These are phyloP conservation scores for Rhynchosporium graminicola DNA, from an alignment of 2,329 filamentous ascomycete species.

Conservation along the genomic window DNA sequence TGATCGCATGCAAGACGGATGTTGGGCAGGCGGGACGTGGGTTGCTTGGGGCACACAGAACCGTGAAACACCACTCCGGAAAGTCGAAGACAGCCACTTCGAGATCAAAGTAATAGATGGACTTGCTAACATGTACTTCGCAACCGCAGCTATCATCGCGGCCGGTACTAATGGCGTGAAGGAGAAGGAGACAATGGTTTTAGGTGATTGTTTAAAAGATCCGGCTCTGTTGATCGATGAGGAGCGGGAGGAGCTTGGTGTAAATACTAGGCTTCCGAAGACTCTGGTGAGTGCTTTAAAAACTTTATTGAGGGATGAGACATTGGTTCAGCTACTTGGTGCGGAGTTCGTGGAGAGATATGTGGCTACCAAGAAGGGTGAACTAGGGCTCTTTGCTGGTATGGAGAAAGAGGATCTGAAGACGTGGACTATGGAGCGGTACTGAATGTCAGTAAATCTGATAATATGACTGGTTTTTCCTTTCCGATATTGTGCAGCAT, in stretches of 20 bases:
- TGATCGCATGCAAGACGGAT: conserved; percentile 65
- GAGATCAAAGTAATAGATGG: conserved; percentile 80
- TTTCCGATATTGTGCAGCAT: too few species aligned
- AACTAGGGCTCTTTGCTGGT: conserved; percentile 51
- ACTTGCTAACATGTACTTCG: conserved; percentile 76
- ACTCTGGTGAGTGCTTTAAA: conserved; percentile 56
- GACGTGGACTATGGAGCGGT: conserved; percentile 66
- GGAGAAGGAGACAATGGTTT: conserved; percentile 46
- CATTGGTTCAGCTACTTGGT: conserved; percentile 50
- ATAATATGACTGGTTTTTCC: too few species aligned
- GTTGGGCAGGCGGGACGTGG: conserved; percentile 78
- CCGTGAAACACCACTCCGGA: conserved; percentile 71
- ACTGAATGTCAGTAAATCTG: conserved; percentile 44
- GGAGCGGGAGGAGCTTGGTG: conserved; percentile 53
- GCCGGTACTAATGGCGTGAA: conserved; percentile 59
- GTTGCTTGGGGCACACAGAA: conserved; percentile 82
- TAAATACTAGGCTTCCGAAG: conserved; percentile 55
- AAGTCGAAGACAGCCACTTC: conserved; percentile 68
- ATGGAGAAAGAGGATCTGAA: conserved; percentile 52
- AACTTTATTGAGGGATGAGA: conserved; percentile 51
- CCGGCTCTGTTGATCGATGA: conserved; percentile 51
- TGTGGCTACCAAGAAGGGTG: conserved; percentile 57
- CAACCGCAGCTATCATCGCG: conserved; percentile 59
- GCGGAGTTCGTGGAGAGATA: conserved; percentile 57
- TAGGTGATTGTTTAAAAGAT: conserved; percentile 57